phyloP scores from a whole-genome alignment of 2,329 filamentous ascomycete species.

The Plectosphaerella cucumerina region DNA sequence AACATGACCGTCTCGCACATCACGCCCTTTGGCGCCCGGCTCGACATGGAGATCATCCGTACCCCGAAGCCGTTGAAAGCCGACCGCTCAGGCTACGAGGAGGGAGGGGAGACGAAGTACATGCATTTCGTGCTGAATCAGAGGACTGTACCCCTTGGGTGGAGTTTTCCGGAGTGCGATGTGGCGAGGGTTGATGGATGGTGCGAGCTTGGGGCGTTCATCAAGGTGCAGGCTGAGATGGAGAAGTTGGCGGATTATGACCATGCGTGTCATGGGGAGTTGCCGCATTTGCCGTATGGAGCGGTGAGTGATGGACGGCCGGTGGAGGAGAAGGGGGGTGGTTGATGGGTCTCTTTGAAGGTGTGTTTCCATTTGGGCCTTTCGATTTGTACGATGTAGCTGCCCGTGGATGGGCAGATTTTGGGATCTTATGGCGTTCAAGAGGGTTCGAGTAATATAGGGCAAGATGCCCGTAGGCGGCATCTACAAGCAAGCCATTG shows the following conservation, averaged over 20 bases:
- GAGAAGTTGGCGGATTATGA: slow-evolving; percentile 56
- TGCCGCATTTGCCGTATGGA: slow-evolving; percentile 27
- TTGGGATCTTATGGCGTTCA: no score
- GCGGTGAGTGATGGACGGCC: slow-evolving; percentile 34
- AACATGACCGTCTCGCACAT: slow-evolving; percentile 64
- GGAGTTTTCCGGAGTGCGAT: slow-evolving; percentile 62
- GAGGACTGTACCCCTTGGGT: slow-evolving; percentile 65
- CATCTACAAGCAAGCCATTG: no score
- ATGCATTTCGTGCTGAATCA: slow-evolving; percentile 74
- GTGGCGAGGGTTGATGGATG: slow-evolving; percentile 63
- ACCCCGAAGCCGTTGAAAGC: slow-evolving; percentile 59
- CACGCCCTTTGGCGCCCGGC: slow-evolving; percentile 66
- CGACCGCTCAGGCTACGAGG: slow-evolving; percentile 48
- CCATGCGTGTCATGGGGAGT: slow-evolving; percentile 60
- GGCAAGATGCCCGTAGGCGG: no score
- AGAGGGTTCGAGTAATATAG: no score
- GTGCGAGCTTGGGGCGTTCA: slow-evolving; percentile 69
- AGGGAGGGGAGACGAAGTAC: slow-evolving; percentile 57
- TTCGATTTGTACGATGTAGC: not conserved
- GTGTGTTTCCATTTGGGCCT: no score
- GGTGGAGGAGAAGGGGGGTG: slow-evolving; percentile 6
- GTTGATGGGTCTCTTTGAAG: not conserved
- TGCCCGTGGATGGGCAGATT: no score
- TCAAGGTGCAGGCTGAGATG: slow-evolving; percentile 58
- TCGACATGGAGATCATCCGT: slow-evolving; percentile 71